Conservation (phyloP, 495 filamentous ascomycete genomes). For the Tricharina praecox region DNA sequence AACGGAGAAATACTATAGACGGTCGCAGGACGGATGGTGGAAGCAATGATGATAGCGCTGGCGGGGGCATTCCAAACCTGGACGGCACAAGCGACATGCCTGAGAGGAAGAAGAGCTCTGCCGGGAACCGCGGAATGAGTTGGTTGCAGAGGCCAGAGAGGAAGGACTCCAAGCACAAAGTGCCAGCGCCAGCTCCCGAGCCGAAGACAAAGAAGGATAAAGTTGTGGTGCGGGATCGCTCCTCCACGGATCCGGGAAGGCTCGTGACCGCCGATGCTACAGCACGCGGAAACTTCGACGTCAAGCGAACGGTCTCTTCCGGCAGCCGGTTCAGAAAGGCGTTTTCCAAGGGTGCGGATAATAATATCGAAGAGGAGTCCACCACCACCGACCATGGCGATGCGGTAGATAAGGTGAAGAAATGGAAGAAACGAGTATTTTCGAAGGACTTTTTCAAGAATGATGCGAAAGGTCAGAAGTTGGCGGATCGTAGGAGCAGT, state of each 20-base stretch:
- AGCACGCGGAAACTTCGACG: background rate
- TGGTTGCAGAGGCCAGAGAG: slow-evolving; percentile 5
- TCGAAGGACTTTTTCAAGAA: slow-evolving; percentile 4
- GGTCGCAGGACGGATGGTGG: background rate
- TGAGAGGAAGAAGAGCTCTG: background rate
- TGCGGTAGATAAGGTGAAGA: background rate
- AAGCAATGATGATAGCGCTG: too few species aligned
- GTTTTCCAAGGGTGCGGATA: background rate
- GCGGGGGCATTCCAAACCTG: background rate
- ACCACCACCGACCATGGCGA: background rate
- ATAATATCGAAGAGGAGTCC: background rate
- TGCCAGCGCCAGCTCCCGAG: background rate
- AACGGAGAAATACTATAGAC: slow-evolving; percentile 1
- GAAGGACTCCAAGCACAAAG: background rate
- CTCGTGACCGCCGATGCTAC: background rate
- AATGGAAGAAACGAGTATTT: slow-evolving; percentile 2
- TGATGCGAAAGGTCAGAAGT: background rate
- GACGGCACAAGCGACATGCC: background rate
- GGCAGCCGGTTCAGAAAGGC: slow-evolving; percentile 1
- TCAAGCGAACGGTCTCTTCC: slow-evolving; percentile 1
- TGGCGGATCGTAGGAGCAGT: background rate
- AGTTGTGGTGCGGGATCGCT: background rate
- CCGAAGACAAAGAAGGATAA: background rate
- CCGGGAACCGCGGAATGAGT: background rate
- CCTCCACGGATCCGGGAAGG: background rate